These are phyloP conservation scores for Candida stauntonica DNA, from an alignment of 805 yeast species.

Conservation along the genomic window DNA sequence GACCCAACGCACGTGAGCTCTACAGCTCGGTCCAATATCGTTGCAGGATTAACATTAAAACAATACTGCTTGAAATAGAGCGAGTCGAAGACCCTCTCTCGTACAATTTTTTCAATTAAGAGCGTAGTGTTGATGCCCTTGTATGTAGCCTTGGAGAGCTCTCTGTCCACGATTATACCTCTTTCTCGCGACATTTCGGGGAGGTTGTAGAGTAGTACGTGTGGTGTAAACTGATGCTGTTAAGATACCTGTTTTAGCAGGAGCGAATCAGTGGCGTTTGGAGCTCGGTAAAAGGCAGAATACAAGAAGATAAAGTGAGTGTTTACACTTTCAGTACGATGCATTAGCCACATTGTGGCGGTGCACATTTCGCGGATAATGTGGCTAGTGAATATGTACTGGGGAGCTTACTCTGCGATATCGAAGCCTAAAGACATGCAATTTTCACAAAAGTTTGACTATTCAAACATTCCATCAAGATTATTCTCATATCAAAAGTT, in stretches of 20 bases:
- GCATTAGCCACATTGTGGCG: not conserved
- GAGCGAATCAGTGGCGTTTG: no score
- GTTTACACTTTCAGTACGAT: no score
- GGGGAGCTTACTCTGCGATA: no score
- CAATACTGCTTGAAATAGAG: constrained; percentile 57
- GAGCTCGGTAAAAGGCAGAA: no score
- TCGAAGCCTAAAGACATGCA: no score
- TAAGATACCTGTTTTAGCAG: not conserved
- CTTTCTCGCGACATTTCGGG: constrained; percentile 1
- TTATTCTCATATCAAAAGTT: no score
- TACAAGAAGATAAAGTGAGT: no score
- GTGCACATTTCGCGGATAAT: not conserved
- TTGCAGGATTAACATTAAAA: constrained; percentile 44
- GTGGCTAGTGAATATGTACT: constrained; percentile 1
- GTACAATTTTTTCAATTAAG: constrained; percentile 53
- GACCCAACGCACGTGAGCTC: constrained; percentile 53
- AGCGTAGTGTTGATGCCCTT: constrained; percentile 46
- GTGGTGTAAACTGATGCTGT: no score
- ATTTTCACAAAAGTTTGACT: no score
- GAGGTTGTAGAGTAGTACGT: not conserved
- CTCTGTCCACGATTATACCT: constrained; percentile 18
- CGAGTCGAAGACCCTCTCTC: constrained; percentile 54
- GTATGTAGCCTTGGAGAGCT: constrained; percentile 19
- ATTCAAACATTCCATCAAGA: no score
- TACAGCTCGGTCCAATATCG: constrained; percentile 45